A percentile compares a stretch with the other conserved stretches of the same genome.
Conservation (phyloP, 2,329 filamentous ascomycete genomes). For the Amylocarpus encephaloides region DNA sequence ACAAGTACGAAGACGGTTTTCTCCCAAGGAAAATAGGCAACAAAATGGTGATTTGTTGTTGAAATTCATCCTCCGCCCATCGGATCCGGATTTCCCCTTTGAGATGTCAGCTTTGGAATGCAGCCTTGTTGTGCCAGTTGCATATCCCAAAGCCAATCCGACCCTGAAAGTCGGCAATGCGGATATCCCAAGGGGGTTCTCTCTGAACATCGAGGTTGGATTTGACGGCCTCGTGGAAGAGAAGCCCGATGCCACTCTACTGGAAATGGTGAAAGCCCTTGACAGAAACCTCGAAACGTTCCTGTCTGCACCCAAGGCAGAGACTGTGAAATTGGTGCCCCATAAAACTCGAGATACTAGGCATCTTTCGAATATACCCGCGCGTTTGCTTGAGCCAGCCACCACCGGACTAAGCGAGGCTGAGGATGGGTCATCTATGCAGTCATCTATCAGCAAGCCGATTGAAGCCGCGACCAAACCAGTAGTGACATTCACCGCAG, state of each 20-base stretch:
- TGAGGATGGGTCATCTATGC: conserved; percentile 3
- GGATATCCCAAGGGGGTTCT: conserved; percentile 65
- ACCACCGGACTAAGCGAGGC: conserved; percentile 2
- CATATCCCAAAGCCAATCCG: conserved; percentile 55
- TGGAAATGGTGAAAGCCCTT: conserved; percentile 61
- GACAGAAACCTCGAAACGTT: conserved; percentile 68
- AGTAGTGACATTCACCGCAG: conserved; percentile 41
- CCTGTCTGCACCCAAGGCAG: conserved; percentile 62
- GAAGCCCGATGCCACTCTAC: conserved; percentile 50
- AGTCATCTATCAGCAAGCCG: conserved; percentile 3
- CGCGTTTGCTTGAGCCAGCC: conserved; percentile 21
- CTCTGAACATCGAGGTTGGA: conserved; percentile 69
- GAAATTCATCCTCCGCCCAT: conserved; percentile 60
- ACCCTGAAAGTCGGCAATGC: conserved; percentile 59
- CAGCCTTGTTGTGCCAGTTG: conserved; percentile 55
- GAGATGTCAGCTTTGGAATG: conserved; percentile 65
- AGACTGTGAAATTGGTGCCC: conserved; percentile 58
- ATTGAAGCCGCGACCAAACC: conserved; percentile 12
- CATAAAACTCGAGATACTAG: conserved; percentile 28
- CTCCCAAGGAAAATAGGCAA: conserved; percentile 38
- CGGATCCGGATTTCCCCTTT: conserved; percentile 80
- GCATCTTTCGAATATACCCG: conserved; percentile 26
- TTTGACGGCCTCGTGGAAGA: conserved; percentile 60
- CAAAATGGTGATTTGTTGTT: conserved; percentile 41
- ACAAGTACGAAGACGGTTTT: conserved; percentile 64